phyloP scores from a whole-genome alignment of 441 rosid genomes.

The Euphorbia celastroides region DNA sequence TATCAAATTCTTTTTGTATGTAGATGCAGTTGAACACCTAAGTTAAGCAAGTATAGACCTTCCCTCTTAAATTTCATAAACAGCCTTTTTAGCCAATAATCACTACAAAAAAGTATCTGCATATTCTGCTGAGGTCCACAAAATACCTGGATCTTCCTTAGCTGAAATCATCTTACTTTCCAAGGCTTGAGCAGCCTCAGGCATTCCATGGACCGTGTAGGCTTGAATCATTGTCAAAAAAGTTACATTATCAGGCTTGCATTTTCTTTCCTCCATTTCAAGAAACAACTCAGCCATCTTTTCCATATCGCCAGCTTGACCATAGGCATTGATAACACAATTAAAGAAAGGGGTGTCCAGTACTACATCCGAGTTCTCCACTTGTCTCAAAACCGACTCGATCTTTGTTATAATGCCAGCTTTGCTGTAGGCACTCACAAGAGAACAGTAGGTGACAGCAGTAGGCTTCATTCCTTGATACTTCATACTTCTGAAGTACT shows the following conservation, averaged over 20 bases:
- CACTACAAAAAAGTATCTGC: not conserved
- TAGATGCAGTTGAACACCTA: too few relatives aligned
- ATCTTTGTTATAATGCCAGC: constrained; percentile 49
- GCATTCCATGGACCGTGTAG: constrained; percentile 63
- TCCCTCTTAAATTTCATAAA: not conserved
- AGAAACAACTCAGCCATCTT: constrained; percentile 58
- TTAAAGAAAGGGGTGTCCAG: constrained; percentile 78
- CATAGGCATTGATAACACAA: constrained; percentile 68
- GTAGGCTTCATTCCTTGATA: constrained; percentile 77
- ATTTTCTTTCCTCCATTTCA: constrained; percentile 59
- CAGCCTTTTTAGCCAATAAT: too few relatives aligned
- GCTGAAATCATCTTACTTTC: constrained; percentile 38
- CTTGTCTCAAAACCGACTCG: constrained; percentile 67
- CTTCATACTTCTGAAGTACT: constrained; percentile 57
- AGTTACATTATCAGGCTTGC: constrained; percentile 61
- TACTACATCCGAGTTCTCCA: constrained; percentile 66
- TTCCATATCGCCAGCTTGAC: constrained; percentile 57
- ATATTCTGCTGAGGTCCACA: not conserved
- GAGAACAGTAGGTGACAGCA: constrained; percentile 66
- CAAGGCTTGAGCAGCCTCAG: constrained; percentile 48
- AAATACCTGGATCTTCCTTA: constrained; percentile 33
- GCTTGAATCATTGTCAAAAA: constrained; percentile 64
- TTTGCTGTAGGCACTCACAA: constrained; percentile 57
- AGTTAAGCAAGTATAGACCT: too few relatives aligned
- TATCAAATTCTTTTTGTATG: too few relatives aligned